Percentiles rank a stretch among this genome's conserved stretches.
Conservation (phyloP, 805 yeast genomes). For the Henningerozyma blattae region DNA sequence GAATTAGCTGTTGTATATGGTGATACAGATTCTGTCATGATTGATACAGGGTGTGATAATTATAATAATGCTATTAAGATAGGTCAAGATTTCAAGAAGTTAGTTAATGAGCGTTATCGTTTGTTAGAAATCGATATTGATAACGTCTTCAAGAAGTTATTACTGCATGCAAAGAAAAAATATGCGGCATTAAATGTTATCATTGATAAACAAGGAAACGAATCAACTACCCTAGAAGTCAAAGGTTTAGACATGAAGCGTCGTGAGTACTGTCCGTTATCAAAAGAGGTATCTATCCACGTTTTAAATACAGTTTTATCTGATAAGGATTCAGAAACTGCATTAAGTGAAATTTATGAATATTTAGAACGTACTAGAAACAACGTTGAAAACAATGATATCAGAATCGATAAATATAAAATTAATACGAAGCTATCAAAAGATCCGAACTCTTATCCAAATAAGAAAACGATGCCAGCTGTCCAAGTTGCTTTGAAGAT, state of each 20-base stretch:
- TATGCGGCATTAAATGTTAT: constrained; percentile 80
- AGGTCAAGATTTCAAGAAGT: constrained; percentile 73
- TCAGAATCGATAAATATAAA: constrained; percentile 55
- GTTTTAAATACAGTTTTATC: constrained; percentile 62
- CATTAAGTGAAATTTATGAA: constrained; percentile 56
- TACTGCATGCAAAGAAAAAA: constrained; percentile 91
- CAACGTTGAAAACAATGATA: constrained; percentile 47
- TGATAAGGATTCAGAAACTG: constrained; percentile 65
- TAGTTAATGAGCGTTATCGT: constrained; percentile 81
- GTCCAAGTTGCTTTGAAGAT: constrained; percentile 84
- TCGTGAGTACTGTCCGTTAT: constrained; percentile 88
- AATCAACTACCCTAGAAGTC: constrained; percentile 59
- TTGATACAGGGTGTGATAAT: constrained; percentile 69
- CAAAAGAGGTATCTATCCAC: constrained; percentile 75
- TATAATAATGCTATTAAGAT: constrained; percentile 65
- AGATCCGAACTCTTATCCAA: constrained; percentile 76
- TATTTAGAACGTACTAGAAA: constrained; percentile 51
- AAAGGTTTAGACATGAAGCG: constrained; percentile 96
- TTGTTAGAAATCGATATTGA: constrained; percentile 90
- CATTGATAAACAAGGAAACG: constrained; percentile 39
- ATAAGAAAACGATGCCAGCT: constrained; percentile 72
- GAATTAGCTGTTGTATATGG: constrained; percentile 87
- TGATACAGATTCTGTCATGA: constrained; percentile 98
- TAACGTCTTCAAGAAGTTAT: constrained; percentile 73
- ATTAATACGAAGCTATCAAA: constrained; percentile 84